Percentiles rank a stretch among this genome's conserved stretches.
Conservation (phyloP, 1,284 basidiomycete genomes). For the Cystobasidiaceae sp. region DNA sequence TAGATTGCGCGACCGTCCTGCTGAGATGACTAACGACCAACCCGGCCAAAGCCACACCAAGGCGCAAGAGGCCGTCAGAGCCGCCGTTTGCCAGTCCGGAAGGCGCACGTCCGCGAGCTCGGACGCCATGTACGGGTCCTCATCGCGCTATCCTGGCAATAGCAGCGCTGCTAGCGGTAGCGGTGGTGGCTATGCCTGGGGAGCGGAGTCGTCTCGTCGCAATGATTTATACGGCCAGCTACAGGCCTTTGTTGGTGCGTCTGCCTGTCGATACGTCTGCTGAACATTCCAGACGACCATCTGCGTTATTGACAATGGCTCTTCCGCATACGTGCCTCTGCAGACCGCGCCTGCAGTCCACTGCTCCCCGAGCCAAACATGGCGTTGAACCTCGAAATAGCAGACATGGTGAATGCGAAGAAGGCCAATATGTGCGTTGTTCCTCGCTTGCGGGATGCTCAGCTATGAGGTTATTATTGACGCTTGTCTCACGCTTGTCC, state of each 20-base stretch:
- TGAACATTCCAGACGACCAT: too few relatives aligned
- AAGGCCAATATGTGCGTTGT: conserved; percentile 86
- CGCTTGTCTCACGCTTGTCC: background rate
- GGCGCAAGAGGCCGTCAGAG: too few relatives aligned
- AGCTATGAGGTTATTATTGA: background rate
- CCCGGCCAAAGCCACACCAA: too few relatives aligned
- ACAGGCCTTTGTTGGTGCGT: conserved; percentile 27
- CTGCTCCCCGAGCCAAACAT: conserved; percentile 82
- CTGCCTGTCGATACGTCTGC: background rate
- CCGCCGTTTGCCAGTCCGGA: too few relatives aligned
- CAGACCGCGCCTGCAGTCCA: conserved; percentile 79
- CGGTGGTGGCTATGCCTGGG: conserved; percentile 1
- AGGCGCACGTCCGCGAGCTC: background rate
- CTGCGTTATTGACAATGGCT: background rate
- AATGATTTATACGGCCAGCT: conserved; percentile 9
- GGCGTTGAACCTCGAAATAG: conserved; percentile 85
- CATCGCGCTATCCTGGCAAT: conserved; percentile 15
- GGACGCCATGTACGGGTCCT: conserved; percentile 15
- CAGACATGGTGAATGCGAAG: conserved; percentile 72
- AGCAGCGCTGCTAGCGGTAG: conserved; percentile 1
- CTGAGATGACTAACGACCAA: too few relatives aligned
- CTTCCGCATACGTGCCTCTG: background rate
- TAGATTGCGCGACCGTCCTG: too few relatives aligned
- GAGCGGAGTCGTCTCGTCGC: background rate
- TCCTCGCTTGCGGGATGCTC: background rate